Evolutionary conservation across 2,329 filamentous ascomycete species (phyloP), one percentile per base, ranked within the genome.

Genomic region (Talaromyces islandicus): DNA sequence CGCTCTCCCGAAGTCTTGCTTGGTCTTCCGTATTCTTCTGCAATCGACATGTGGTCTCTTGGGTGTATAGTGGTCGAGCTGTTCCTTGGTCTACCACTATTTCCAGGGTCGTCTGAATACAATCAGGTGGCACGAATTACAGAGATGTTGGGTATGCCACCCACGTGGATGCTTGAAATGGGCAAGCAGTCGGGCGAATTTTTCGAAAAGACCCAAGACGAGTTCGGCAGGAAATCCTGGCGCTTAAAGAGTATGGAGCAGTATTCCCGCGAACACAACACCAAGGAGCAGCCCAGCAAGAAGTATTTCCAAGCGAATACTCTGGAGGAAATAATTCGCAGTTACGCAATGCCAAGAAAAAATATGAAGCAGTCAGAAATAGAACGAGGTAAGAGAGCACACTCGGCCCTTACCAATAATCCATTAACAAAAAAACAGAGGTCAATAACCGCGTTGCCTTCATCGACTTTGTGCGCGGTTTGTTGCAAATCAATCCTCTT

Each of bases 1-100:
- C 88, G 94, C 64, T 99, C 94, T 0, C 94, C 94, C 1, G 94
- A 99, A 74, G 94, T 99, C 12, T 77, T 99, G 41, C 81, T 99
- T n/a, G 94, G 94, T 4, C 79, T 99, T 54, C 94, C 94, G 62
- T 99, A 99, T 74, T 97, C 94, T 14, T 97, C 94, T 4, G 94
- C 94, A 50, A 99, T 99, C 70, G 94, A 99, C 71, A 99, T 99
- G 93, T 99, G 94, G 94, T 99, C 94, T 4, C 80, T 99, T 51
- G 94, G 94, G 58, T 99, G 94, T 76, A 99, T 99, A 66, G 93
- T 99, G 17, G 94, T 99, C 25, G 94, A 99, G 75, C 82, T 99
- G 19, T 99, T 99, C 81, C 83, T 99, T 1, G 94, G 94, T 52
- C 81, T 99, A 55, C 94, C 94, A 0, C 78, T 99, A 2, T 99